Evolutionary conservation across 2,329 filamentous ascomycete species (phyloP), one percentile per base, ranked within the genome.

Genomic region (Aciculosporium take): DNA sequence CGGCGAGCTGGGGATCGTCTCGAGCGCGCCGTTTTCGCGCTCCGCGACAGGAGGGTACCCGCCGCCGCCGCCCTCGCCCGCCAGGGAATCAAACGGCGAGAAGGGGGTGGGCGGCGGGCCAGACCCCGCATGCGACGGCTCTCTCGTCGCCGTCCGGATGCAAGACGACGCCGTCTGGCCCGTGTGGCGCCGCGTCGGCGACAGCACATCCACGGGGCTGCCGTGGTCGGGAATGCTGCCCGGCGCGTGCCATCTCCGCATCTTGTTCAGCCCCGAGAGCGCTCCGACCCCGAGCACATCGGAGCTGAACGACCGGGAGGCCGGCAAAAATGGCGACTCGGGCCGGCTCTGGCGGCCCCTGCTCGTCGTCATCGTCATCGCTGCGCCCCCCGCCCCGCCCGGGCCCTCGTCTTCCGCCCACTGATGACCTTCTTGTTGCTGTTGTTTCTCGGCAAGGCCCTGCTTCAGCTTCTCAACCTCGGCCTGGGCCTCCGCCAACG

Each of bases 401-500:
- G n/a, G n/a, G n/a, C n/a, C n/a, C n/a, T n/a, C 34, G 17, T 25
- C 34, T 7, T 36, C 34, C 34, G 25, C 34, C 34, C 34, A 76
- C 27, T 64, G 64, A 8, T 66, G 63, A 33, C 57, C 15, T 21
- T 6, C 7, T 30, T 6, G 7, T 30, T 30, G 5, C 13, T 17
- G 15, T 31, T 53, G 6, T 6, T 24, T 49, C 30, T 47, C 56
- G 2, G 46, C 42, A 7, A 51, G 45, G 8, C 51, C 54, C 49
- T 65, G 67, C 44, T 15, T 43, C 30, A 71, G 64, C 47, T 65
- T 71, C 43, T 75, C 69, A 2, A 72, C 57, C 6, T 75, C 71
- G 12, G 63, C 56, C 37, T 57, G 65, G 1, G 64, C 57, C 46
- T 82, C 73, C 23, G 71, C 62, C 1, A 87, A 64, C 4, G 80